A percentile compares a stretch with the other conserved stretches of the same genome.
These are phyloP conservation scores for Backusella macrospora DNA, from an alignment of 192 early-diverging fungal species.

Conservation along the genomic window DNA sequence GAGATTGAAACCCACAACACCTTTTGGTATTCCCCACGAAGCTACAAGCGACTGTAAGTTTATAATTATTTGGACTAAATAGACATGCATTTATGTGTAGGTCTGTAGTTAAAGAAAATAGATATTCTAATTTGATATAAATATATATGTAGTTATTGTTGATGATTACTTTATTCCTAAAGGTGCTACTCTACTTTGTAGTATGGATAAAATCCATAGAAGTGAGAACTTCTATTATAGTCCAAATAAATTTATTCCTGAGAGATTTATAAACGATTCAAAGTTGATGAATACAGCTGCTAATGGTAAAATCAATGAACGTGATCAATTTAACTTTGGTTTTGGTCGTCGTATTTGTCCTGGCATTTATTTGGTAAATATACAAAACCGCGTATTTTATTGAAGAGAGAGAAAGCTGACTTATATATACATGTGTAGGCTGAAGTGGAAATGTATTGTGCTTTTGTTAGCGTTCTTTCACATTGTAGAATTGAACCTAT, in stretches of 20 bases:
- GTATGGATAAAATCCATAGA: constrained; percentile 53
- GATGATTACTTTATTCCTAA: constrained; percentile 55
- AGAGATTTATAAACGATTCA: constrained; percentile 33
- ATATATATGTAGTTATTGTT: not conserved
- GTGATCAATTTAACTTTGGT: constrained; percentile 32
- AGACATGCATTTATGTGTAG: not conserved
- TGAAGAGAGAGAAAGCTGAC: not conserved
- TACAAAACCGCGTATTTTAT: not conserved
- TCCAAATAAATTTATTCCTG: constrained; percentile 54
- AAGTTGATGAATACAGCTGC: constrained; percentile 10
- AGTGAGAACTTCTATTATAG: constrained; percentile 36
- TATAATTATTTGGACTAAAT: not conserved
- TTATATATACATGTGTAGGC: not conserved
- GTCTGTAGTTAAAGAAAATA: not conserved
- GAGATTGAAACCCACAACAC: not conserved
- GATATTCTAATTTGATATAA: not conserved
- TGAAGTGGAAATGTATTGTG: constrained; percentile 12
- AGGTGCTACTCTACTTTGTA: constrained; percentile 46
- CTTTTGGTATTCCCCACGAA: constrained; percentile 23
- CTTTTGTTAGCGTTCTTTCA: not conserved
- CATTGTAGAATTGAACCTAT: constrained; percentile 10
- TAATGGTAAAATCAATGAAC: constrained; percentile 19
- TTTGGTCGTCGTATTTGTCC: constrained; percentile 29
- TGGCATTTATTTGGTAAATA: constrained; percentile 21
- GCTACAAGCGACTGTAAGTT: constrained; percentile 22